Percentiles rank a stretch among this genome's conserved stretches.
Evolutionary conservation across 2,329 filamentous ascomycete species (phyloP).

Genomic region (Aspergillus brunneoviolaceus): DNA sequence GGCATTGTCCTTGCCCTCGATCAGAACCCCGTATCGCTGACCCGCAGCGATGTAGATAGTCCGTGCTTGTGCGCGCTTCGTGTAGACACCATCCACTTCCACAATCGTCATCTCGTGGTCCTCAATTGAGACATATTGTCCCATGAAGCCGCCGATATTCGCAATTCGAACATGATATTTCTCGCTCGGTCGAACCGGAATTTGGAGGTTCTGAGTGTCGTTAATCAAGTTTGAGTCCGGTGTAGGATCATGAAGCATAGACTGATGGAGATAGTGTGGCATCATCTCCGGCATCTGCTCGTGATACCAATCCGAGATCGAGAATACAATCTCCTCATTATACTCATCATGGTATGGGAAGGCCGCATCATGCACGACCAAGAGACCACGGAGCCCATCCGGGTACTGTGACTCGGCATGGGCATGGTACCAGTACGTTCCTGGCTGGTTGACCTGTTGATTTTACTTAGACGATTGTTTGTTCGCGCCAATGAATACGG

Average conservation of each 20-base stretch:
- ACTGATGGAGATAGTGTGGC: conserved; percentile 47
- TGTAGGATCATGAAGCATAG: conserved; percentile 60
- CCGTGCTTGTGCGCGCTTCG: neutral
- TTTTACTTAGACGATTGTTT: neutral
- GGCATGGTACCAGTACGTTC: neutral
- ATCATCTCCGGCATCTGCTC: conserved; percentile 51
- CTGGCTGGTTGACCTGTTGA: neutral
- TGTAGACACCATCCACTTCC: conserved; percentile 59
- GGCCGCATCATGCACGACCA: neutral
- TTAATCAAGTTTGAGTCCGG: conserved; percentile 69
- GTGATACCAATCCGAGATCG: conserved; percentile 71
- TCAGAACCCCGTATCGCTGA: conserved; percentile 56
- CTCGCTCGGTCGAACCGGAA: conserved; percentile 62
- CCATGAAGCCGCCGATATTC: conserved; percentile 68
- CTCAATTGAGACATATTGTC: conserved; percentile 49
- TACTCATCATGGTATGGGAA: conserved; percentile 37
- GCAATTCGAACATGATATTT: conserved; percentile 71
- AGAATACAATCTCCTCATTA: conserved; percentile 63
- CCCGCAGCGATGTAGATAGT: conserved; percentile 65
- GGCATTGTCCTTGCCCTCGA: conserved; percentile 61
- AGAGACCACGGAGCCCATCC: neutral
- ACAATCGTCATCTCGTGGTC: conserved; percentile 62
- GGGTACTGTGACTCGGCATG: neutral
- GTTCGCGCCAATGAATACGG: neutral
- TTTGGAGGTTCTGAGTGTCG: conserved; percentile 61